Evolutionary conservation across 257 asterid species (phyloP), one percentile per base, ranked within the genome.

Genomic region (Salvia splendens): DNA sequence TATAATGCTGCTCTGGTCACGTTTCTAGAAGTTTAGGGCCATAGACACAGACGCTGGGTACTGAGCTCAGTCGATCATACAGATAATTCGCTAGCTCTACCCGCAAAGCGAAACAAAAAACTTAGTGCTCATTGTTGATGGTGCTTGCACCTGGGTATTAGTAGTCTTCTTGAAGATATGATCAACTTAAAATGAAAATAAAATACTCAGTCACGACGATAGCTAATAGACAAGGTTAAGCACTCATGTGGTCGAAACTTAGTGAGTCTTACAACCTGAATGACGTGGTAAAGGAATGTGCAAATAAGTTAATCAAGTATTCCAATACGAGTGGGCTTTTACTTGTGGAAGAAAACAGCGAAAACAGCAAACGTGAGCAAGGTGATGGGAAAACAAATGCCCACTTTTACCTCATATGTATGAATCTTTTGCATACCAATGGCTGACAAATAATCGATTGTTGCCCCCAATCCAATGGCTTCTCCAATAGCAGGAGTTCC

Each of bases 401-500:
- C 1, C 8, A 40, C 54, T 50, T 15, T 60, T 69, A 93, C 99
- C 97, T 93, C 97, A 61, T 93, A 93, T 40, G 85, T 89, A 62
- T 93, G 96, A 72, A 93, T 90, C 71, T 72, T 83, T 75, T 88
- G 95, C 97, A 93, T 93, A 74, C 99, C 99, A 53, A 93, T 88
- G 75, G 73, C 87, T 36, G 89, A 76, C 50, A 93, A 78, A 80
- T 93, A 93, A 68, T 93, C 99, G 33, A 90, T 83, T 45, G 97
- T 86, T 35, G 95, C 97, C 63, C 97, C 97, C 60, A 93, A 80
- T 56, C 96, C 99, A 64, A 93, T 86, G 61, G 92, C 95, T 85
- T 88, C 95, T 24, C 89, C 97, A 69, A 90, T 93, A 59, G 99
- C 96, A 47, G 99, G 97, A 60, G 97, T 93, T 32, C 97, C 99